Base-by-base conservation (phyloP, 768 basidiomycete genomes). In the Crepidotus variabilis region DNA sequence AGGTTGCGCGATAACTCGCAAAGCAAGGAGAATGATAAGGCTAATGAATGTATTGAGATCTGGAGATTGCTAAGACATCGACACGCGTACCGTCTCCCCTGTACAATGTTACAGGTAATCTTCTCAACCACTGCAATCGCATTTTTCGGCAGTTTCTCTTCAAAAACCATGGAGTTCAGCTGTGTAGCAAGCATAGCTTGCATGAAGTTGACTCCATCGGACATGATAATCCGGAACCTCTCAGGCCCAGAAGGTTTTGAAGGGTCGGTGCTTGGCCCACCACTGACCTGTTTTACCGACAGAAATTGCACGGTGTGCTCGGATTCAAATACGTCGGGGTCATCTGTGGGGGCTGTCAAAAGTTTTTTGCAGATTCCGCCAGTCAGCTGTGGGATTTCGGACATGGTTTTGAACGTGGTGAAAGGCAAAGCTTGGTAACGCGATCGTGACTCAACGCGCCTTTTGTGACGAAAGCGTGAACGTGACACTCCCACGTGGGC, bases 161-260 rank as follows among this genome's bases (percentile, higher is more conserved):
- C 76, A 14, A 86, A 79, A 13, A 95, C 85, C 60, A 92, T 72
- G 6, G 75, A 59, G 64, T 98, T 98, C 47, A 94, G 80, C 65
- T 93, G 90, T 0, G 95, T 98, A 4, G 94, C 92, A 33, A 98
- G 78, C 97, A 99, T 98, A 22, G 90, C 87, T 69, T 98, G 97
- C 49, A 90, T 77, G 69, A 90, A 97, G 61, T 90, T 74, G 18
- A 78, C 76, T 39, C 96, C 94, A 71, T 98, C 96, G 0, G 94
- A 96, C 39, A 98, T 75, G 70, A 98, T 92, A 57, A 96, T 79
- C 58, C 93, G 81, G 70, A 82, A 85, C 56, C 88, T 77, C 65
- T 89, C 87, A 47, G 77, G 60, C 23, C 60, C 54, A 20, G 24
- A 60, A 47, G 71, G 24, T 7, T 52, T 69, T 10, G 63, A 57